phyloP scores from a whole-genome alignment of 495 filamentous ascomycete genomes.

The Aspergillus sparsus region DNA sequence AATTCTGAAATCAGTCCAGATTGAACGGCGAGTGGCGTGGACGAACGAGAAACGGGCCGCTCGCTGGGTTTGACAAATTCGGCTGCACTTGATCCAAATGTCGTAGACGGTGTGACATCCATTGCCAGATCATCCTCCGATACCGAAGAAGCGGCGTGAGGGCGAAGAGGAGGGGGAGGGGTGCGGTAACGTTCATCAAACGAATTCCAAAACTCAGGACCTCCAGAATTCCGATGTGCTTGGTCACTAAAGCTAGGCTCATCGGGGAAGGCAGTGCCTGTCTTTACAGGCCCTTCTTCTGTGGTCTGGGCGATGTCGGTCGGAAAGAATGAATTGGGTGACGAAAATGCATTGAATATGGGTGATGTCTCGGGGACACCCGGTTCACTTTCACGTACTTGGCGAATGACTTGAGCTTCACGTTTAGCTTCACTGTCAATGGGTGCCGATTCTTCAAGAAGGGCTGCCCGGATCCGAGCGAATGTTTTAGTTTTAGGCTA shows the following conservation, averaged over 20 bases:
- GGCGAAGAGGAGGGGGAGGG: slow-evolving; percentile 63
- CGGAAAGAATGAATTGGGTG: slow-evolving; percentile 52
- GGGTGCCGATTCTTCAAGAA: slow-evolving; percentile 83
- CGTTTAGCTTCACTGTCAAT: slow-evolving; percentile 85
- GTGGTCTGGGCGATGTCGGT: slow-evolving; percentile 51
- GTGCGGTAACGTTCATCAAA: slow-evolving; percentile 65
- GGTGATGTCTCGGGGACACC: slow-evolving; percentile 44
- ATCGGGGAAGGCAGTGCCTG: slow-evolving; percentile 45
- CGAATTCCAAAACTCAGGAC: slow-evolving; percentile 77
- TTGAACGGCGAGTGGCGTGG: slow-evolving; percentile 48
- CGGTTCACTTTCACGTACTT: slow-evolving; percentile 77
- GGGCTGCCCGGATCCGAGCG: slow-evolving; percentile 84
- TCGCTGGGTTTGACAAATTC: slow-evolving; percentile 38
- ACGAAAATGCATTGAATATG: slow-evolving; percentile 38
- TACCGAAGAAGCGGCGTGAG: slow-evolving; percentile 57
- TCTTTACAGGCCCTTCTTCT: slow-evolving; percentile 61
- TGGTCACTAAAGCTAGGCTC: slow-evolving; percentile 71
- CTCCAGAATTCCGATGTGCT: slow-evolving; percentile 67
- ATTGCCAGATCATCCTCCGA: slow-evolving; percentile 75
- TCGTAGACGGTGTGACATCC: slow-evolving; percentile 68
- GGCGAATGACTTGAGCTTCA: slow-evolving; percentile 91
- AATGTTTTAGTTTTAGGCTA: slow-evolving; percentile 95
- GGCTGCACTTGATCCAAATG: slow-evolving; percentile 33
- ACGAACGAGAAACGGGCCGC: slow-evolving; percentile 46
- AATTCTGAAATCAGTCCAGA: slow-evolving; percentile 62